phyloP scores from a whole-genome alignment of 495 filamentous ascomycete genomes.

The Lindgomyces ingoldianus region DNA sequence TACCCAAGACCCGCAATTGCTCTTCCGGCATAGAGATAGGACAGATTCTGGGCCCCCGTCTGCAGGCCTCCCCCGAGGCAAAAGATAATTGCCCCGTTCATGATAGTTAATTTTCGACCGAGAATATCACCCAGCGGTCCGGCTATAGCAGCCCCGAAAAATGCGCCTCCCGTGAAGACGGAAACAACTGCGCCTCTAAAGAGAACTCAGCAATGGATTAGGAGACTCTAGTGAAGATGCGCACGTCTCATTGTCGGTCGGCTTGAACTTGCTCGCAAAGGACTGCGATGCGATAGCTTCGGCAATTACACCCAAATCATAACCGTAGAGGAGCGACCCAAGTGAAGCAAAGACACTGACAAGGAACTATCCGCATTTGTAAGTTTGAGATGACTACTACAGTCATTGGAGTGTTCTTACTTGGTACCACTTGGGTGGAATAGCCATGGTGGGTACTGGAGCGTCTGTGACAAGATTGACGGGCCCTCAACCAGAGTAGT shows the following conservation, averaged over 20 bases:
- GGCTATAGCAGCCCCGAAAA: slow-evolving; percentile 57
- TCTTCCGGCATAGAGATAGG: slow-evolving; percentile 43
- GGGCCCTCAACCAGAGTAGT: not conserved
- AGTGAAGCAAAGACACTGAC: slow-evolving; percentile 47
- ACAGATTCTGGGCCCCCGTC: slow-evolving; percentile 43
- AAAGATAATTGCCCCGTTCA: slow-evolving; percentile 46
- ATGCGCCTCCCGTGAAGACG: slow-evolving; percentile 66
- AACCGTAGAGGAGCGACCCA: slow-evolving; percentile 47
- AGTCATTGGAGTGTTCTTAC: slow-evolving; percentile 38
- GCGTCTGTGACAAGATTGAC: not conserved
- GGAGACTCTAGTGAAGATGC: not conserved
- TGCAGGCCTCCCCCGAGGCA: slow-evolving; percentile 46
- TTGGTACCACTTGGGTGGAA: slow-evolving; percentile 60
- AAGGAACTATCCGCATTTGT: slow-evolving; percentile 40
- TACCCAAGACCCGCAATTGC: slow-evolving; percentile 38
- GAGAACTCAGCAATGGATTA: not conserved
- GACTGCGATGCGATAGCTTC: slow-evolving; percentile 42
- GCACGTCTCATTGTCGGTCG: slow-evolving; percentile 57
- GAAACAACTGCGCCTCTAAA: slow-evolving; percentile 65
- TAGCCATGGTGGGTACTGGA: slow-evolving; percentile 47
- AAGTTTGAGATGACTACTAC: not conserved
- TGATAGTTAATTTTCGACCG: slow-evolving; percentile 53
- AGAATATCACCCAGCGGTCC: slow-evolving; percentile 52
- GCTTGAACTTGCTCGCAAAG: slow-evolving; percentile 55
- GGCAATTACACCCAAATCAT: slow-evolving; percentile 49